These are phyloP conservation scores for Dendrocalamus sinicus DNA, from an alignment of 176 grass and related monocot species.

Conservation along the genomic window DNA sequence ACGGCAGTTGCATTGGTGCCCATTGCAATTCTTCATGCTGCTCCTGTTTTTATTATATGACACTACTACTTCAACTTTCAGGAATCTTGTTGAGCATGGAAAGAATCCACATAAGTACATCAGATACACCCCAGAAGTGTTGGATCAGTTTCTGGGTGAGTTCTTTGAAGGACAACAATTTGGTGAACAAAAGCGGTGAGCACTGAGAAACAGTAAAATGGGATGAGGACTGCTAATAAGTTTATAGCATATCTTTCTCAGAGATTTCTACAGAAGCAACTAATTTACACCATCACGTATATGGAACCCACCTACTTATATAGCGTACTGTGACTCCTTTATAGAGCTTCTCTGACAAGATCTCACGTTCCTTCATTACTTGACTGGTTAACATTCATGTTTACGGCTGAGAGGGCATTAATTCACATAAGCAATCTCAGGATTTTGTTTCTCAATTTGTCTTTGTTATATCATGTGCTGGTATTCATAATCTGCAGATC, in stretches of 20 bases:
- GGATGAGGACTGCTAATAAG: slow-evolving; percentile 26
- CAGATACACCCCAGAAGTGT: slow-evolving; percentile 57
- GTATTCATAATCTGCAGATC: not conserved
- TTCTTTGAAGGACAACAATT: slow-evolving; percentile 68
- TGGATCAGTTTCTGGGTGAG: slow-evolving; percentile 63
- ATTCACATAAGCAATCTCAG: not conserved
- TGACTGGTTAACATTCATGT: not conserved
- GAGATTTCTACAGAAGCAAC: slow-evolving; percentile 37
- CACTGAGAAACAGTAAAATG: slow-evolving; percentile 12
- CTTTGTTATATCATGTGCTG: not conserved
- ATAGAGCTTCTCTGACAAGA: not conserved
- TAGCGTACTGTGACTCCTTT: not conserved
- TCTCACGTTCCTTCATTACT: not conserved
- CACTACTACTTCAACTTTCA: slow-evolving; percentile 36
- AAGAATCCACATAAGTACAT: slow-evolving; percentile 77
- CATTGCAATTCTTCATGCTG: slow-evolving; percentile 27
- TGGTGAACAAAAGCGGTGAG: slow-evolving; percentile 57
- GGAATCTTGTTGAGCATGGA: slow-evolving; percentile 58
- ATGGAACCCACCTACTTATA: slow-evolving; percentile 8
- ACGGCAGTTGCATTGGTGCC: not conserved
- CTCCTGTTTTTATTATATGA: slow-evolving; percentile 30
- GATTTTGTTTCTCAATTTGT: not conserved
- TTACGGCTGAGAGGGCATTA: not conserved
- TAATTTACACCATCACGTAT: slow-evolving; percentile 17
- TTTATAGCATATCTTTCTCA: slow-evolving; percentile 5